Base-by-base conservation (phyloP, 192 early-diverging fungal genomes). In the Entomortierella lignicola region DNA sequence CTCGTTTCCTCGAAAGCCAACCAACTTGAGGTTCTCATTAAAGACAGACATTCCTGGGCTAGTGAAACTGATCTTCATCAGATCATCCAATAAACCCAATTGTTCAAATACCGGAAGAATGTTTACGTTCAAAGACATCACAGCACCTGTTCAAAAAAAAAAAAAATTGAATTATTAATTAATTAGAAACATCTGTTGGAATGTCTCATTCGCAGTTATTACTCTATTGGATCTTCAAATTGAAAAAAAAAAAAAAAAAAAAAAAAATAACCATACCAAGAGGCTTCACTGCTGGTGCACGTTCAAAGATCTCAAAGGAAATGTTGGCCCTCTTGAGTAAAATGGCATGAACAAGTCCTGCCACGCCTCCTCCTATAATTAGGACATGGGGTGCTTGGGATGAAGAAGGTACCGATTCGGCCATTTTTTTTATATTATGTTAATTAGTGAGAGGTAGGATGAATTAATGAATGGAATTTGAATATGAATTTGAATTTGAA, bases 41-140 rank as follows among this genome's bases (percentile, higher is more conserved):
- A 51, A 65, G 31, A 74, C 55, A 8, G 66, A 32, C 53, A 61
- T 61, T 0, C 64, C 63, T 6, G 57, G 63, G 25, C 63, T 66
- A 23, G 43, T 65, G 37, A 74, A 66, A 27, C 61, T 60, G 44
- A 74, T 55, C 2, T 58, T 29, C 63, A 66, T 66, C 27, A 74
- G 47, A 10, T 74, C 72, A 17, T 74, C 63, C 18, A 48, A 66
- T 4, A 74, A 37, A 6, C 59, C 58, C 48, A 74, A 31, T 23
- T 74, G 72, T 31, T 74, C 72, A 66, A 74, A 74, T 0, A 74
- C 72, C 25, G 72, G 72, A 6, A 74, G 72, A 26, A 74, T 74
- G 52, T 66, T 66, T 12, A 60, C 72, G 55, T 74, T 74, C 30
- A 74, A 4, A 51, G 63, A 65, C 72, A 74, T 74, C 30, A 66